Evolutionary conservation across 768 basidiomycete species (phyloP).

Genomic region (Hericium coralloides): DNA sequence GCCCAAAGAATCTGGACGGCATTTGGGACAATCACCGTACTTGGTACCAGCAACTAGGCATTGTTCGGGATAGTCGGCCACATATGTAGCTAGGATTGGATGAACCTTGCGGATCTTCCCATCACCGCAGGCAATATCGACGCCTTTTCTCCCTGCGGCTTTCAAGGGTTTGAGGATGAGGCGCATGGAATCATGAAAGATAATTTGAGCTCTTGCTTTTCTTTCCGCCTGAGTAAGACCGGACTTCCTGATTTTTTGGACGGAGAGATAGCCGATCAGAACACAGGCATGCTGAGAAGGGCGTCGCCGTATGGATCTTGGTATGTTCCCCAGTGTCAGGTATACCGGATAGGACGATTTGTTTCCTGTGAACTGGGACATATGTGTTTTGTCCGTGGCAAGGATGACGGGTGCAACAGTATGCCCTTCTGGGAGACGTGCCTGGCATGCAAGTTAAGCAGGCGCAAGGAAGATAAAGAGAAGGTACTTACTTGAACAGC

Average conservation of each 20-base stretch:
- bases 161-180: slow-evolving; percentile 8
- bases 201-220: background rate
- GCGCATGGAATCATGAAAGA: slow-evolving; percentile 16
- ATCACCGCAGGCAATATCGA: slow-evolving; percentile 11
- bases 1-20: background rate
- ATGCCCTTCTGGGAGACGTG: background rate
- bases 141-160: slow-evolving; percentile 10
- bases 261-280: slow-evolving; percentile 20
- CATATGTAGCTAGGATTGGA: slow-evolving; percentile 15
- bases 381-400: slow-evolving; percentile 14
- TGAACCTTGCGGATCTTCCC: slow-evolving; percentile 6
- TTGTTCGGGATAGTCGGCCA: slow-evolving; percentile 18
- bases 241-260: slow-evolving; percentile 3
- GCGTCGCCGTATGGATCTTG: slow-evolving; percentile 12
- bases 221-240: background rate
- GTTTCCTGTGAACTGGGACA: slow-evolving; percentile 12
- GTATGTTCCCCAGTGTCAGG: slow-evolving; percentile 20
- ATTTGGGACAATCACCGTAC: slow-evolving; percentile 1
- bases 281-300: slow-evolving; percentile 10
- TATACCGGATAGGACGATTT: slow-evolving; percentile 23
- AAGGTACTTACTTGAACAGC: slow-evolving; percentile 3
- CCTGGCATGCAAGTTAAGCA: too few species aligned
- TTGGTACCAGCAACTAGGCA: slow-evolving; percentile 6
- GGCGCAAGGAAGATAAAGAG: too few species aligned
- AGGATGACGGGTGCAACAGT: slow-evolving; percentile 12